Evolutionary conservation across 2,329 filamentous ascomycete species (phyloP), one percentile per base, ranked within the genome.

Genomic region (Aspergillus fumigatus): DNA sequence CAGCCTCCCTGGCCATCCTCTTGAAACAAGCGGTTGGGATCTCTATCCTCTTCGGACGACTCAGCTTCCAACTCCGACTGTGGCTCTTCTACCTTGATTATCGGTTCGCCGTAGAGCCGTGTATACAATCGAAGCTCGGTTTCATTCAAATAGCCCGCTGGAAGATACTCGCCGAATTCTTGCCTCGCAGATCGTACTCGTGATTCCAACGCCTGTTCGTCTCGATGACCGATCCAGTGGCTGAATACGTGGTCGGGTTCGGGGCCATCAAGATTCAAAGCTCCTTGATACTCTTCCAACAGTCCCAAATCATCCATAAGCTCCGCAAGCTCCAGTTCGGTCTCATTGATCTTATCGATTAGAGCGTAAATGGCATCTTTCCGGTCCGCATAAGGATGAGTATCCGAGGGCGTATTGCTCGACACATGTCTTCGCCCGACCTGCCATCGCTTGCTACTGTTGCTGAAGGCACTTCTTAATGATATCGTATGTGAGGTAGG

Each of bases 121-220:
- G 88, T 85, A 72, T 96, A 96, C 0, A 96, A 76, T 50, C 77
- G 78, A 66, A 88, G 86, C 71, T 96, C 92, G 53, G 88, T 83
- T 1, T 81, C 79, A 35, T 80, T 85, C 52, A 97, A 73, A 64
- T 90, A 84, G 35, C 82, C 86, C 32, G 85, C 83, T 0, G 92
- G 92, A 25, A 97, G 74, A 0, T 82, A 86, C 66, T 94, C 87
- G 59, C 91, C 88, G 71, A 91, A 95, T 8, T 84, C 80, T 61
- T 90, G 87, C 65, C 88, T 85, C 38, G 90, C 88, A 63, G 85
- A 80, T 55, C 88, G 84, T 32, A 90, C 90, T 55, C 69, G 71
- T 26, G 65, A 62, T 53, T 74, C 70, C 38, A 73, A 53, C 4
- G 67, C 66, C 50, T 71, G 63, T 35, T 67, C 55, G 52, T 73